phyloP scores from a whole-genome alignment of 2,329 filamentous ascomycete genomes.

The Penicillium aurantiogriseum region DNA sequence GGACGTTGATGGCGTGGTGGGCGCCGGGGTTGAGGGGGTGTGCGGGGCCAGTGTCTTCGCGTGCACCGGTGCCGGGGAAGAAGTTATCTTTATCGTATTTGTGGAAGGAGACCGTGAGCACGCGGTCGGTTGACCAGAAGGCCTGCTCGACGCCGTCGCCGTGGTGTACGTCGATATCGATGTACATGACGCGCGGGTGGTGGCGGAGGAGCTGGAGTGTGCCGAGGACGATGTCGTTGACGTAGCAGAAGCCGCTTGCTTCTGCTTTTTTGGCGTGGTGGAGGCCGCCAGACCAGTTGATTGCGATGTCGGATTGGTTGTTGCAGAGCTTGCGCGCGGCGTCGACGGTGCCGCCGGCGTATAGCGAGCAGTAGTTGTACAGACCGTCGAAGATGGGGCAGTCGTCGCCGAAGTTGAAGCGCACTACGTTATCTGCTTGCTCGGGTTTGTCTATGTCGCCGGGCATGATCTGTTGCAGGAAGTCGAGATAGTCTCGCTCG shows the following conservation, averaged over 20 bases:
- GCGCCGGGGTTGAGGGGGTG: constrained; percentile 82
- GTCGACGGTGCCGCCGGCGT: constrained; percentile 84
- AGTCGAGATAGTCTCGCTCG: constrained; percentile 84
- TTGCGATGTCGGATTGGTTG: constrained; percentile 87
- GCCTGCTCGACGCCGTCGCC: constrained; percentile 89
- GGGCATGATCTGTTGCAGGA: constrained; percentile 70
- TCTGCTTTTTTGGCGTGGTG: constrained; percentile 95
- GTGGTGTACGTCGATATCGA: constrained; percentile 91
- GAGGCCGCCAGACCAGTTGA: constrained; percentile 95
- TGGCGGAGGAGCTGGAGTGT: constrained; percentile 83
- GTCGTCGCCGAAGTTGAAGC: constrained; percentile 88
- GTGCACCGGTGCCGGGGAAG: constrained; percentile 86
- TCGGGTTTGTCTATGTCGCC: constrained; percentile 66
- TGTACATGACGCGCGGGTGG: constrained; percentile 84
- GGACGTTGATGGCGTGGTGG: constrained; percentile 87
- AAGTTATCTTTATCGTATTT: constrained; percentile 85
- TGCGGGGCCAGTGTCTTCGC: constrained; percentile 79
- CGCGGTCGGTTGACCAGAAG: constrained; percentile 83
- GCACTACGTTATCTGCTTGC: constrained; percentile 56
- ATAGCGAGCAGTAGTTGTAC: constrained; percentile 92
- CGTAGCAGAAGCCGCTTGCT: constrained; percentile 95
- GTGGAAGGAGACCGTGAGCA: constrained; percentile 93
- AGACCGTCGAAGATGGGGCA: constrained; percentile 96
- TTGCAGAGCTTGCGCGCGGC: constrained; percentile 86
- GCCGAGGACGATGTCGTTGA: constrained; percentile 95